Conservation (phyloP, 2,329 filamentous ascomycete genomes). For the Shiraia sp. region DNA sequence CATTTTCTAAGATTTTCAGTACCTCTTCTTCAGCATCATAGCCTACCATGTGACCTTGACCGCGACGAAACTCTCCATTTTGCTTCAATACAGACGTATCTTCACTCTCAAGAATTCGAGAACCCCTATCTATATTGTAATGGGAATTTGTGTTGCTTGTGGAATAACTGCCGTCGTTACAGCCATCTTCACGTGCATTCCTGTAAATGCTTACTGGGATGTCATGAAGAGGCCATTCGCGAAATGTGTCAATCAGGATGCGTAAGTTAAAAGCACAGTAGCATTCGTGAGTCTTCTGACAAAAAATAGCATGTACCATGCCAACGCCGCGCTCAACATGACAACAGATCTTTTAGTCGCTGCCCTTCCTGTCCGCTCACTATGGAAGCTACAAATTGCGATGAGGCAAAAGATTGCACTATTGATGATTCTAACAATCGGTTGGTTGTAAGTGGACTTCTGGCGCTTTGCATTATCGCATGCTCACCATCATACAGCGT, state of each 20-base stretch:
- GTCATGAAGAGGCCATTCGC: neutral
- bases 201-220: slow-evolving; percentile 23
- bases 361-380: slow-evolving; percentile 16
- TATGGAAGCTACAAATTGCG: slow-evolving; percentile 22
- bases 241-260: slow-evolving; percentile 8
- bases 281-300: neutral
- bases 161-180: slow-evolving; percentile 11
- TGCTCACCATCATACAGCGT: neutral
- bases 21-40: slow-evolving; percentile 23
- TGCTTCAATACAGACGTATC: slow-evolving; percentile 26
- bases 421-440: slow-evolving; percentile 21
- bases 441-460: slow-evolving; percentile 27
- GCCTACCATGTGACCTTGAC: slow-evolving; percentile 20
- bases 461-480: slow-evolving; percentile 14
- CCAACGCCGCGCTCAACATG: slow-evolving; percentile 21
- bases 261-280: slow-evolving; percentile 1
- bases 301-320: slow-evolving; percentile 16
- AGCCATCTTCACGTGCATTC: slow-evolving; percentile 19
- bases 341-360: slow-evolving; percentile 23
- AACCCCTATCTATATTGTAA: slow-evolving; percentile 19
- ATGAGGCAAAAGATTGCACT: slow-evolving; percentile 20
- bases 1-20: slow-evolving; percentile 15
- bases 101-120: slow-evolving; percentile 18
- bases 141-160: slow-evolving; percentile 16
- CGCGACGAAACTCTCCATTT: slow-evolving; percentile 25